Conservation (phyloP, 1,284 basidiomycete species). For the Melampsora larici-populina region DNA sequence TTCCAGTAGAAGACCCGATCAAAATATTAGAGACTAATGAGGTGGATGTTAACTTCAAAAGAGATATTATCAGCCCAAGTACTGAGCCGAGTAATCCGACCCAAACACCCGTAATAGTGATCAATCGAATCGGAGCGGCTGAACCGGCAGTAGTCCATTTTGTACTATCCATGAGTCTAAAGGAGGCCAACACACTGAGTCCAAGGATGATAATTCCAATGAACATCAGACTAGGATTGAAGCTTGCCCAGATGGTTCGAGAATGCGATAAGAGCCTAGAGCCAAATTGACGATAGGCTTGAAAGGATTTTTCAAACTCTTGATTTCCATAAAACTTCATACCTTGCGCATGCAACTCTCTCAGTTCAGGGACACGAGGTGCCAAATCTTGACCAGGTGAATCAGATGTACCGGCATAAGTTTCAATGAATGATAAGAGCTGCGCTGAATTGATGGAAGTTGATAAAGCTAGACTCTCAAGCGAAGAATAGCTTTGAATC, state of each 20-base stretch:
- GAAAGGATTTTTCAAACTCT: conserved; percentile 8
- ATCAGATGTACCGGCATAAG: conserved; percentile 64
- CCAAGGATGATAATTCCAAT: conserved; percentile 60
- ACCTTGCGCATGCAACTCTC: conserved; percentile 46
- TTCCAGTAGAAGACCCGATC: conserved; percentile 10
- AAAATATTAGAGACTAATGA: neutral
- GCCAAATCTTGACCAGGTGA: conserved; percentile 67
- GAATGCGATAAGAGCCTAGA: conserved; percentile 52
- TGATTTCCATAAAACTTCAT: conserved; percentile 47
- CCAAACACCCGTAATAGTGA: neutral
- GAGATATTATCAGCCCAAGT: neutral
- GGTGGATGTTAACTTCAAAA: conserved; percentile 46
- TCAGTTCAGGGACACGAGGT: conserved; percentile 51
- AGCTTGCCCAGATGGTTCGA: conserved; percentile 88
- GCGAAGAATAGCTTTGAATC: conserved; percentile 42
- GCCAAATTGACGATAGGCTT: conserved; percentile 22
- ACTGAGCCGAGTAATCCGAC: neutral
- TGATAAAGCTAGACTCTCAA: conserved; percentile 61
- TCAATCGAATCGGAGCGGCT: conserved; percentile 13
- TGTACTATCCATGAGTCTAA: conserved; percentile 4
- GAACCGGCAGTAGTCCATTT: neutral
- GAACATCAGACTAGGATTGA: conserved; percentile 73
- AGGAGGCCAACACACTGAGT: conserved; percentile 48
- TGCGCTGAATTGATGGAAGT: conserved; percentile 72
- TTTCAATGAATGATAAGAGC: conserved; percentile 70